A percentile compares a stretch with the other conserved stretches of the same genome.
phyloP scores from a whole-genome alignment of 371 early-diverging fungal species.

The Edhazardia aedis region DNA sequence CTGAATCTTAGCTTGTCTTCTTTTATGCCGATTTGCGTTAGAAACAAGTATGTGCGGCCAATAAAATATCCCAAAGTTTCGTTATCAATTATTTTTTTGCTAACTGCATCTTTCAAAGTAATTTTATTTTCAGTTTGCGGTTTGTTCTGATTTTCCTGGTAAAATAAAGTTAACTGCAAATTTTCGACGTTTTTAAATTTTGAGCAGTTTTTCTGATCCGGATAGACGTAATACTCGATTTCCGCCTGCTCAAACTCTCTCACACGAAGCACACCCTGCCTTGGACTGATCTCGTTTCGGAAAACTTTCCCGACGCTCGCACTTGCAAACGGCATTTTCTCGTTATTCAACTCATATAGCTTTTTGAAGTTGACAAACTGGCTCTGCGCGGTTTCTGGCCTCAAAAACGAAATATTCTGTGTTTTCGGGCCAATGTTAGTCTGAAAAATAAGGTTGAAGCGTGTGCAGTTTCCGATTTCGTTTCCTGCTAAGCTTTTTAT shows the following conservation, averaged over 20 bases:
- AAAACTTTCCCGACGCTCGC: conserved; percentile 90
- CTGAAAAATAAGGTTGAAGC: conserved; percentile 97
- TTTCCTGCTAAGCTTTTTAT: conserved; percentile 52
- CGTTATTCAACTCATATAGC: conserved; percentile 82
- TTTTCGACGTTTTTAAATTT: conserved; percentile 64
- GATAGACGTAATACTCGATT: conserved; percentile 94
- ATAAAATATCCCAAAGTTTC: conserved; percentile 92
- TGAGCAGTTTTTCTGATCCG: conserved; percentile 67
- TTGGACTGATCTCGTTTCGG: conserved; percentile 96
- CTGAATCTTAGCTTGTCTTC: conserved; percentile 68
- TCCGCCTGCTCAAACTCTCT: conserved; percentile 98
- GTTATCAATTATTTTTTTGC: conserved; percentile 64
- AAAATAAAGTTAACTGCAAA: conserved; percentile 56
- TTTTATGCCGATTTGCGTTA: conserved; percentile 75
- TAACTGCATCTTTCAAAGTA: conserved; percentile 77
- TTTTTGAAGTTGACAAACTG: conserved; percentile 93
- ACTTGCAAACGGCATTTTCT: conserved; percentile 92
- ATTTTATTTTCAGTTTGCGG: conserved; percentile 52
- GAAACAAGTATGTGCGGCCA: conserved; percentile 72
- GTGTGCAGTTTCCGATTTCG: conserved; percentile 63
- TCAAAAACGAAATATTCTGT: conserved; percentile 56
- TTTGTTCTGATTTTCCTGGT: conserved; percentile 55
- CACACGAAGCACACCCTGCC: conserved; percentile 81
- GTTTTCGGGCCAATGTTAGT: conserved; percentile 90
- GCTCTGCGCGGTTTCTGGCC: conserved; percentile 98